phyloP scores from a whole-genome alignment of 2,329 filamentous ascomycete genomes.

The Fusarium anguioides region DNA sequence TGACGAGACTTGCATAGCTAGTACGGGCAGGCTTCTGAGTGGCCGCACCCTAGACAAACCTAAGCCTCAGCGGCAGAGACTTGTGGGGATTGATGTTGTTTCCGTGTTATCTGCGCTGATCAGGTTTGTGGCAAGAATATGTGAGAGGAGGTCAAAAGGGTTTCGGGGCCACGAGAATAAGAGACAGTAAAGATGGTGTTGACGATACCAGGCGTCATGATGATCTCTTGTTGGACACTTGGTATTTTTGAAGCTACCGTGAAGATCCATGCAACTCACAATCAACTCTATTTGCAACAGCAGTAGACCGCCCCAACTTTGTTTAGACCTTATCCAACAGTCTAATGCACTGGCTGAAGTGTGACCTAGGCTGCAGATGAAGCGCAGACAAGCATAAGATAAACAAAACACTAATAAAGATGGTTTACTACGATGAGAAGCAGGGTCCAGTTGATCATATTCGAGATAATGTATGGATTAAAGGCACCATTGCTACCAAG shows the following conservation, averaged over 20 bases:
- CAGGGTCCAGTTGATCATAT: background rate
- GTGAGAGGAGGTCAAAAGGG: background rate
- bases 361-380: slow-evolving; percentile 2
- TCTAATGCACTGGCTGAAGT: slow-evolving; percentile 13
- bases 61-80: slow-evolving; percentile 13
- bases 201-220: background rate
- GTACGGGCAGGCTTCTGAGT: slow-evolving; percentile 23
- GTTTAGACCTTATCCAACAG: slow-evolving; percentile 26
- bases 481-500: background rate
- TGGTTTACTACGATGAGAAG: background rate
- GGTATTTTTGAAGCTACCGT: background rate
- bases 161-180: slow-evolving; percentile 4
- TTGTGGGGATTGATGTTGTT: slow-evolving; percentile 32
- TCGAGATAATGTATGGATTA: background rate
- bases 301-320: slow-evolving; percentile 26
- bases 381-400: slow-evolving; percentile 2
- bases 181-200: background rate
- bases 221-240: background rate
- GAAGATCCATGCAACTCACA: slow-evolving; percentile 13
- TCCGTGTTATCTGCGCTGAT: slow-evolving; percentile 40
- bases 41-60: slow-evolving; percentile 20
- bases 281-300: slow-evolving; percentile 24
- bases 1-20: slow-evolving; percentile 29
- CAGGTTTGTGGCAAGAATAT: slow-evolving; percentile 1
- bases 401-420: slow-evolving; percentile 6